These are phyloP conservation scores for Rhizophora mangle DNA, from an alignment of 345 rosid genomes.

Conservation along the genomic window DNA sequence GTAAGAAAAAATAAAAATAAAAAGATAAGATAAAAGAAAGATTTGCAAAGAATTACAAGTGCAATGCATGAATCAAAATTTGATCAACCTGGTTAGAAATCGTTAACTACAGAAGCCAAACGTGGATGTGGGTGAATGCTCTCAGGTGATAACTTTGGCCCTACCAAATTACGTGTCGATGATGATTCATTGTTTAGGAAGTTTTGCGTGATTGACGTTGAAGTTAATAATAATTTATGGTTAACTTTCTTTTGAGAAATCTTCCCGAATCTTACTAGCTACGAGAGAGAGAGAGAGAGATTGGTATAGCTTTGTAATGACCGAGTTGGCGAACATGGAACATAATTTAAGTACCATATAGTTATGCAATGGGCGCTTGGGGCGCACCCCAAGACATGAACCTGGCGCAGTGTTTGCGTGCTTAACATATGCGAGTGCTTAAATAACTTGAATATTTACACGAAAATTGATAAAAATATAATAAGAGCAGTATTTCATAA, in stretches of 20 bases:
- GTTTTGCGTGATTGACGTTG: constrained; percentile 89
- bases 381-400: no score
- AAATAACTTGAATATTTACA: no score
- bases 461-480: no score
- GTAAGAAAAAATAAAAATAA: no score
- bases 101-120: not conserved
- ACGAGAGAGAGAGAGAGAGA: constrained; percentile 18
- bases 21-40: no score
- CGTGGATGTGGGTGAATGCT: constrained; percentile 19
- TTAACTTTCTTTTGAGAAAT: constrained; percentile 39
- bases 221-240: constrained; percentile 30
- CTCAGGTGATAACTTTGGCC: constrained; percentile 41
- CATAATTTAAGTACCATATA: not conserved
- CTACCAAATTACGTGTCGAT: constrained; percentile 59
- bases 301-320: constrained; percentile 8
- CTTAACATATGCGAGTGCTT: no score
- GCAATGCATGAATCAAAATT: no score
- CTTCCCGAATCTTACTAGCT: constrained; percentile 81
- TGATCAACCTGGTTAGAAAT: no score
- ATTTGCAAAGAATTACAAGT: no score
- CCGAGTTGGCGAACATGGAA: constrained; percentile 23
- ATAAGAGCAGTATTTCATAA: no score
- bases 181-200: constrained; percentile 46
- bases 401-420: no score
- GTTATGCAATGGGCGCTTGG: no score